Base-by-base conservation (phyloP, 177 flowering plant genomes). In the Tripterygium wilfordii region DNA sequence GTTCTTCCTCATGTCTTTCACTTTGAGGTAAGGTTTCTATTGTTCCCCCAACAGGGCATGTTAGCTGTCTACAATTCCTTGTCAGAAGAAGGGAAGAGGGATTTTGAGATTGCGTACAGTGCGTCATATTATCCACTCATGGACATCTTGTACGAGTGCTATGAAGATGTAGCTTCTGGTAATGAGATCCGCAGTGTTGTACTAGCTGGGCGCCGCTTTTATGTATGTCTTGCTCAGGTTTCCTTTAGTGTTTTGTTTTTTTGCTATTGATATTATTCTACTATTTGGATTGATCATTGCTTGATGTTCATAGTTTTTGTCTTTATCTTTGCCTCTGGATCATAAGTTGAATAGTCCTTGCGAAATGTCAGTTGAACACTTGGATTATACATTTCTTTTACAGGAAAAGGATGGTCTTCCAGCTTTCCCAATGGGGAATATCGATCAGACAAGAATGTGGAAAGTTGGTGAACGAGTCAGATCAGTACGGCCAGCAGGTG, bases 381-480 rank as follows among this genome's bases (percentile, higher is more conserved):
- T n/a, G n/a, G n/a, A n/a, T n/a, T n/a, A n/a, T n/a, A n/a, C n/a
- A n/a, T n/a, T n/a, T n/a, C n/a, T n/a, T n/a, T 28, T 36, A 37
- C 82, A 87, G 96, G 90, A 87, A 49, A 87, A 85, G 54, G 92
- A 85, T 0, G 92, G 96, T 25, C 67, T 87, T 13, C 96, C 94
- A 16, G 94, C 94, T 21, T 85, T 87, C 48, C 96, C 90, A 1
- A 85, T 87, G 96, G 96, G 94, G 15, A 87, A 80, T 36, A 84
- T 87, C 27, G 96, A 85, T 55, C 92, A 84, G 57, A 87, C 94
- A n/a, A 58, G 89, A 21, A 85, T 87, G 96, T 87, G 96, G 96
- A 82, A 80, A 57, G 96, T 87, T 27, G 96, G 94, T 68, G 88
- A 87, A 59, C 68, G 63, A 6, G 96, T 87, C 14, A 59, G 94